Percentiles rank a stretch among this genome's conserved stretches.
phyloP scores from a whole-genome alignment of 176 grass and related monocot genomes.

The Musa beccarii region DNA sequence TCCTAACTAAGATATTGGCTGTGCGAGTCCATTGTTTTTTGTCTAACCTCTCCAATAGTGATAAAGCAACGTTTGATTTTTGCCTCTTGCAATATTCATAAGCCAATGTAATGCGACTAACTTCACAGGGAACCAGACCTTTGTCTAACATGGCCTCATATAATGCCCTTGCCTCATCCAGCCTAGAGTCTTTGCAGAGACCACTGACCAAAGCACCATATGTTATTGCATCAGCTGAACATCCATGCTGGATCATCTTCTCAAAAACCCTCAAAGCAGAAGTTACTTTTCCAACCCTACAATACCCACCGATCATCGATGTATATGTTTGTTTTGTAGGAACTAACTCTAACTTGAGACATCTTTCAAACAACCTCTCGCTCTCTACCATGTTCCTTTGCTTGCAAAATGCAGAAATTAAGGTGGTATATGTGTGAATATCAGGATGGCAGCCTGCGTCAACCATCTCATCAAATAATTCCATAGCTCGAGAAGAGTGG shows the following conservation, averaged over 20 bases:
- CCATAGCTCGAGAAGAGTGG: constrained; percentile 41
- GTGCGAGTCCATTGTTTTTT: constrained; percentile 42
- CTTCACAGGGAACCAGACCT: constrained; percentile 69
- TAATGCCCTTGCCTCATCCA: constrained; percentile 75
- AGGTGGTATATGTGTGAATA: constrained; percentile 68
- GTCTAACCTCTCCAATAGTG: constrained; percentile 55
- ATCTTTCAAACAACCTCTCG: constrained; percentile 67
- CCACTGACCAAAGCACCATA: constrained; percentile 84
- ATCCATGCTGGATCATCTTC: constrained; percentile 63
- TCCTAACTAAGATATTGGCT: constrained; percentile 56
- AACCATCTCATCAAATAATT: constrained; percentile 67
- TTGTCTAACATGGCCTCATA: constrained; percentile 91
- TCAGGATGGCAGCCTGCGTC: constrained; percentile 58
- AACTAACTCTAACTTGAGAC: constrained; percentile 41
- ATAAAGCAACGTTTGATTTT: constrained; percentile 39
- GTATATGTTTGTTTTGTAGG: constrained; percentile 83
- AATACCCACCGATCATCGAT: constrained; percentile 84
- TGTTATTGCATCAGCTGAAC: constrained; percentile 57
- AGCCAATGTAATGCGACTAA: constrained; percentile 65
- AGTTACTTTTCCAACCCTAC: constrained; percentile 55
- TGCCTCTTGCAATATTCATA: constrained; percentile 59
- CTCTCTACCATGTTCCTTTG: constrained; percentile 62
- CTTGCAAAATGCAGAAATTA: constrained; percentile 68
- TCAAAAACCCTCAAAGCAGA: constrained; percentile 67
- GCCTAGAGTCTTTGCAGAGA: constrained; percentile 71